Base-by-base conservation (phyloP, 2,329 filamentous ascomycete species). In the Fonsecaea erecta region DNA sequence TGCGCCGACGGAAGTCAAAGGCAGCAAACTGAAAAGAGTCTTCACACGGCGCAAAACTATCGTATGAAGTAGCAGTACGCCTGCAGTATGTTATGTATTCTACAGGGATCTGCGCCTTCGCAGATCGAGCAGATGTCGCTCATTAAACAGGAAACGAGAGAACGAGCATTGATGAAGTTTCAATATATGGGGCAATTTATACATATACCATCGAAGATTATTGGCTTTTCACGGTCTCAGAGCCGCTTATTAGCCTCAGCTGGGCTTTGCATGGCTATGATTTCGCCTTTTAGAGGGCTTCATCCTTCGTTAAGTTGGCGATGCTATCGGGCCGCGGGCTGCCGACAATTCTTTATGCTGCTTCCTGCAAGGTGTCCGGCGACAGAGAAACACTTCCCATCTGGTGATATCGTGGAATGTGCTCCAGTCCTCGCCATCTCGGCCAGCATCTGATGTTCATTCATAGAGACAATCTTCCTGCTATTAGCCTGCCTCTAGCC, bases 21-120 rank as follows among this genome's bases (percentile, higher is more conserved):
- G 46, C 37, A 67, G 54, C 62, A 67, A 53, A 43, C 28, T 67
- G 62, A 67, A 59, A 54, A 54, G 57, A 37, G 65, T 62, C 9
- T 67, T 67, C 26, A 56, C 21, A 30, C 46, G 65, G 37, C 65
- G 65, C 18, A 67, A 64, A 52, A 46, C 64, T 9, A 43, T 56
- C 18, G 63, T 48, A 37, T 64, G 52, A 60, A 14, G 14, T 8
- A 21, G 4, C 28, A n/a, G 14, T 16, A 12, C 57, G 35, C 18
- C 26, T n/a, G 18, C 18, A 18, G 5, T 28, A 32, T 8, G 18
- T 21, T 26, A 30, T 30, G 12, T 34, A 28, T 11, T 58, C 18
- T 58, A 24, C 24, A 34, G 43, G 21, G 18, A 48, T 48, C 43
- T 48, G 21, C 43, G 3, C 43, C 24, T 6, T 24, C 18, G 43